These are phyloP conservation scores for Ramichloridium luteum DNA, from an alignment of 2,329 filamentous ascomycete species.

Conservation along the genomic window DNA sequence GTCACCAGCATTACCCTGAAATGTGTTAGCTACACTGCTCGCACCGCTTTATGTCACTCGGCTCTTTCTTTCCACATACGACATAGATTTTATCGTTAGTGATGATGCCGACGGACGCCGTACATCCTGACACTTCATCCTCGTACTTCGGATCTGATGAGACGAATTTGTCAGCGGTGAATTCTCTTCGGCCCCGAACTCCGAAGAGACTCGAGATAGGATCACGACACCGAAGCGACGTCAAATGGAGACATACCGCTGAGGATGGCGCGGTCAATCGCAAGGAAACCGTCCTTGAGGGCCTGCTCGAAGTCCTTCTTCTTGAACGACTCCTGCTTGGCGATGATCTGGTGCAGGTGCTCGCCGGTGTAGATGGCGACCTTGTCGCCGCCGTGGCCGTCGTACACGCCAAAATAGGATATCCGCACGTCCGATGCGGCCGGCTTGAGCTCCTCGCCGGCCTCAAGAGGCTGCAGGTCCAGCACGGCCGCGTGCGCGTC, in stretches of 20 bases:
- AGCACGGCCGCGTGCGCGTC: slow-evolving; percentile 85
- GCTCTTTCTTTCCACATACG: too few species aligned
- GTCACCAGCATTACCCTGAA: slow-evolving; percentile 88
- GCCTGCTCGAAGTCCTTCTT: slow-evolving; percentile 86
- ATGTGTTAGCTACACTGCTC: slow-evolving; percentile 2
- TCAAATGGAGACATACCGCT: slow-evolving; percentile 53
- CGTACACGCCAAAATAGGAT: slow-evolving; percentile 95
- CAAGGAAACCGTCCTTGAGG: slow-evolving; percentile 91
- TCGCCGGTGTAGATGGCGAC: slow-evolving; percentile 88
- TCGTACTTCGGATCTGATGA: slow-evolving; percentile 81
- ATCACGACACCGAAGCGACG: not conserved
- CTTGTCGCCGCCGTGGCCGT: slow-evolving; percentile 94
- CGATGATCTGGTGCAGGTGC: slow-evolving; percentile 84
- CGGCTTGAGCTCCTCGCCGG: slow-evolving; percentile 39
- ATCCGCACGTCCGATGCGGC: slow-evolving; percentile 59
- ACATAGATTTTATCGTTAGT: slow-evolving; percentile 88
- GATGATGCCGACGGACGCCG: slow-evolving; percentile 80
- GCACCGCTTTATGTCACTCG: slow-evolving; percentile 33
- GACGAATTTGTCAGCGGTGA: slow-evolving; percentile 16
- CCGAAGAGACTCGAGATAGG: too few species aligned
- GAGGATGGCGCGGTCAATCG: slow-evolving; percentile 88
- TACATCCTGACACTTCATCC: slow-evolving; percentile 96
- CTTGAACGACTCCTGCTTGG: slow-evolving; percentile 90
- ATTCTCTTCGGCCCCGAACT: slow-evolving; percentile 1
- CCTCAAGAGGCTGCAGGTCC: slow-evolving; percentile 59